phyloP scores from a whole-genome alignment of 2,329 filamentous ascomycete genomes.

The Exserohilum turcica region DNA sequence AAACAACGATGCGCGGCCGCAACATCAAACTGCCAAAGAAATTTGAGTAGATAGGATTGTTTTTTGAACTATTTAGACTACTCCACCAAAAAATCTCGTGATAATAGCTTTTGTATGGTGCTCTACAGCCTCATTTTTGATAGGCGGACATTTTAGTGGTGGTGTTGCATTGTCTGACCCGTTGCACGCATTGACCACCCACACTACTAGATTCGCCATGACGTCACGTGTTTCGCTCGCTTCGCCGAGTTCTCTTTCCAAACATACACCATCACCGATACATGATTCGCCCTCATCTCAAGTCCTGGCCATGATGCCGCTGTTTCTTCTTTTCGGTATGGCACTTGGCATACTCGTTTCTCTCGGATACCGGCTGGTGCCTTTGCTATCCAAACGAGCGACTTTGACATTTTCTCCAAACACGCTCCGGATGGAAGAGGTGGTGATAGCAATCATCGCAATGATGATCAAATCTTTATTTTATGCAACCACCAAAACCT shows the following conservation, averaged over 20 bases:
- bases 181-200: too few species aligned
- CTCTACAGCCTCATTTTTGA: too few species aligned
- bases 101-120: too few species aligned
- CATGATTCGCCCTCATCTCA: neutral
- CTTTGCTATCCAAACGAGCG: slow-evolving; percentile 2
- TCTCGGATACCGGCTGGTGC: slow-evolving; percentile 7
- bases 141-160: too few species aligned
- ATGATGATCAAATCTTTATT: slow-evolving; percentile 3
- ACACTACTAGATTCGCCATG: neutral
- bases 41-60: too few species aligned
- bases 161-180: too few species aligned
- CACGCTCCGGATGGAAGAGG: slow-evolving; percentile 5
- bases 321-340: neutral
- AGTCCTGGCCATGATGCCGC: neutral
- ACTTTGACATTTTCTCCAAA: slow-evolving; percentile 12
- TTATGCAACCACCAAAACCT: neutral
- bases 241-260: too few species aligned
- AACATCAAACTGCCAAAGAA: too few species aligned
- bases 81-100: too few species aligned
- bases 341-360: slow-evolving; percentile 4
- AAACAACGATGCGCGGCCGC: too few species aligned
- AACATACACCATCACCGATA: too few species aligned
- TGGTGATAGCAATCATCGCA: slow-evolving; percentile 7
- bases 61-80: too few species aligned
- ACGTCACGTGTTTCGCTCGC: neutral